Evolutionary conservation across 495 filamentous ascomycete genomes (phyloP), one percentile per base, ranked within the genome.

Genomic region (Aspergillus funiculosus): DNA sequence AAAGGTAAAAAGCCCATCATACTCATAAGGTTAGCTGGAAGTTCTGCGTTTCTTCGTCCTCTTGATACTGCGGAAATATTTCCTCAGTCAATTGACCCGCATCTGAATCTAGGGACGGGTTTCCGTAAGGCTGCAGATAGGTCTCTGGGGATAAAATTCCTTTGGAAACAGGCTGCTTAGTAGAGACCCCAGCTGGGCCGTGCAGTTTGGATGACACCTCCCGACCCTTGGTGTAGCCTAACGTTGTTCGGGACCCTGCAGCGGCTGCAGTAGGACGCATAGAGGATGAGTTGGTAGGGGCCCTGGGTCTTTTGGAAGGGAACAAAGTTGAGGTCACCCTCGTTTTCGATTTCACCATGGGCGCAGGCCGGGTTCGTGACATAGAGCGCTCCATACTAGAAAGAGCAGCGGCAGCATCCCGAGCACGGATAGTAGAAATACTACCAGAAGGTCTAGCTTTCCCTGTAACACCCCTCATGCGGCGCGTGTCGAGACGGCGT

Each of bases 211-310:
- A 66, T 6, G 82, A 82, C 10, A 81, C 75, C 11, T 72, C 73
- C 11, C 88, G 75, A 20, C 89, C 87, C 57, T 83, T 86, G 39
- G 78, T 80, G 58, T 89, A 91, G 5, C 89, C 89, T 20, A 95
- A 64, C 0, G 89, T 94, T 35, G 77, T 85, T 40, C 78, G 77
- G 9, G 89, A 90, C 8, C 74, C 77, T n/a, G 67, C 73, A 5
- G 69, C 73, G 14, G 85, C 83, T 5, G 82, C 79, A 3, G 78
- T 66, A 52, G 79, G 66, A 40, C 77, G 73, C 71, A 80, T 72
- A 9, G 64, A 62, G 7, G 79, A 82, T 2, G 64, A 68, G 36
- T 74, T 75, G 43, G 64, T 73, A 14, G 66, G 59, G 10, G 36
- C 39, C 9, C 61, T 55, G 19, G 66, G 57, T 56, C 71, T 77